Conservation (phyloP, 2,329 filamentous ascomycete genomes). For the Cladophialophora exuberans region DNA sequence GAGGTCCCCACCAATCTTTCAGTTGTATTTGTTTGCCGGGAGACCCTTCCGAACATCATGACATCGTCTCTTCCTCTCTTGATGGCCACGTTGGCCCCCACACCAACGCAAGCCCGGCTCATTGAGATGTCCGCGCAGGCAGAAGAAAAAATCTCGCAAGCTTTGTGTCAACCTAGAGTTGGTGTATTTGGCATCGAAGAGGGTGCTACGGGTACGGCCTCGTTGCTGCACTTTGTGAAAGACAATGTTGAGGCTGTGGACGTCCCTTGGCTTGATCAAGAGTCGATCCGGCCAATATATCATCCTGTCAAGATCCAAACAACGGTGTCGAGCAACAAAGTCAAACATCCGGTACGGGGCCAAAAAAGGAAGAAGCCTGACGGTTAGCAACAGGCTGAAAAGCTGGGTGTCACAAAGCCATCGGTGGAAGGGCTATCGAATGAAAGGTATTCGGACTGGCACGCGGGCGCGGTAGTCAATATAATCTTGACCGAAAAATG, state of each 20-base stretch:
- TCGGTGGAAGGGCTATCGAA: constrained; percentile 43
- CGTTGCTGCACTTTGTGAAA: constrained; percentile 15
- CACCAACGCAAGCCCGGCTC: constrained; percentile 13
- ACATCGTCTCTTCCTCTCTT: constrained; percentile 25
- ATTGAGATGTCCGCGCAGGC: constrained; percentile 23
- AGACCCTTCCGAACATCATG: constrained; percentile 28
- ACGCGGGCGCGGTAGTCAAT: constrained; percentile 71
- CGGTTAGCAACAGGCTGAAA: constrained; percentile 12
- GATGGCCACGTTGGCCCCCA: constrained; percentile 24
- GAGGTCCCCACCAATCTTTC: constrained; percentile 10
- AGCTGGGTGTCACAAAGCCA: not conserved
- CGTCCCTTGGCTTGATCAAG: constrained; percentile 28
- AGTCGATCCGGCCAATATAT: constrained; percentile 14
- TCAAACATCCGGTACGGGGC: not conserved
- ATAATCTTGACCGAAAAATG: constrained; percentile 87
- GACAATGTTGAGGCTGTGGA: constrained; percentile 22
- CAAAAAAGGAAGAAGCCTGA: constrained; percentile 17
- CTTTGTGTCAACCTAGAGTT: constrained; percentile 28
- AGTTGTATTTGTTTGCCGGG: constrained; percentile 26
- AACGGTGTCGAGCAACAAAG: constrained; percentile 3
- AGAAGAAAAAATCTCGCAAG: constrained; percentile 25
- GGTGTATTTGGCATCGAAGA: constrained; percentile 26
- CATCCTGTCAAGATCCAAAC: constrained; percentile 26
- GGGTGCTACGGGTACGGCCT: constrained; percentile 13
- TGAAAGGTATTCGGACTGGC: constrained; percentile 79